Conservation (phyloP, 2,329 filamentous ascomycete genomes). For the Colletotrichum sidae region DNA sequence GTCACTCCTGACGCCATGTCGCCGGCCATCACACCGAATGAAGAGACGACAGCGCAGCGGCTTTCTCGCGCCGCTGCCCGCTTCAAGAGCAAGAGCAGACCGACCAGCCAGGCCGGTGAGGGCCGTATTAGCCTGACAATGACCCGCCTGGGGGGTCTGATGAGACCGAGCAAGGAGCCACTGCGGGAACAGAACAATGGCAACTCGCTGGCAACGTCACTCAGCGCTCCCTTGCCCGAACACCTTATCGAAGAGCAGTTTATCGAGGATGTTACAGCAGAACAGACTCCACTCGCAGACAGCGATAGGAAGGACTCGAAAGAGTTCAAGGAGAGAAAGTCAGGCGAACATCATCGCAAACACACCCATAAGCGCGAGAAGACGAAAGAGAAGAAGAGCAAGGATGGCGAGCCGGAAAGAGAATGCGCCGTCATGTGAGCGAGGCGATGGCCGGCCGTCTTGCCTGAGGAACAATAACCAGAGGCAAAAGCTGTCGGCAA, state of each 20-base stretch:
- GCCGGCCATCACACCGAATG: slow-evolving; percentile 55
- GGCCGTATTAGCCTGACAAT: slow-evolving; percentile 68
- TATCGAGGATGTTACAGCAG: slow-evolving; percentile 34
- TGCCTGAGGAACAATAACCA: too few species aligned
- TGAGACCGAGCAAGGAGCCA: slow-evolving; percentile 63
- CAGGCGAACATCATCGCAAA: slow-evolving; percentile 43
- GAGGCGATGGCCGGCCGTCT: not conserved
- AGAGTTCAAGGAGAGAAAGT: slow-evolving; percentile 30
- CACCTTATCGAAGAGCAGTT: slow-evolving; percentile 37
- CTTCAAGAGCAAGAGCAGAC: slow-evolving; percentile 65
- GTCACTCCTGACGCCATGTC: slow-evolving; percentile 51
- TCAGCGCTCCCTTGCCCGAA: slow-evolving; percentile 30
- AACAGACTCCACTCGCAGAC: slow-evolving; percentile 16
- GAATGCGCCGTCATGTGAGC: slow-evolving; percentile 61
- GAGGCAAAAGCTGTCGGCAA: too few species aligned
- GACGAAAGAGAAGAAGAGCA: slow-evolving; percentile 52
- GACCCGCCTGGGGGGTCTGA: slow-evolving; percentile 64
- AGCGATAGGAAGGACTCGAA: slow-evolving; percentile 38
- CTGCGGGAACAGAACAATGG: slow-evolving; percentile 46
- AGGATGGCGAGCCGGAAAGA: slow-evolving; percentile 53
- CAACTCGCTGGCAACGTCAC: slow-evolving; percentile 30
- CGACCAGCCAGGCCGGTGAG: slow-evolving; percentile 69
- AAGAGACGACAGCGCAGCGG: slow-evolving; percentile 66
- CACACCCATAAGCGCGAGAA: slow-evolving; percentile 51
- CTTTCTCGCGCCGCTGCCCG: slow-evolving; percentile 68